These are phyloP conservation scores for Sphaerostilbella broomeana DNA, from an alignment of 2,329 filamentous ascomycete genomes.

Conservation along the genomic window DNA sequence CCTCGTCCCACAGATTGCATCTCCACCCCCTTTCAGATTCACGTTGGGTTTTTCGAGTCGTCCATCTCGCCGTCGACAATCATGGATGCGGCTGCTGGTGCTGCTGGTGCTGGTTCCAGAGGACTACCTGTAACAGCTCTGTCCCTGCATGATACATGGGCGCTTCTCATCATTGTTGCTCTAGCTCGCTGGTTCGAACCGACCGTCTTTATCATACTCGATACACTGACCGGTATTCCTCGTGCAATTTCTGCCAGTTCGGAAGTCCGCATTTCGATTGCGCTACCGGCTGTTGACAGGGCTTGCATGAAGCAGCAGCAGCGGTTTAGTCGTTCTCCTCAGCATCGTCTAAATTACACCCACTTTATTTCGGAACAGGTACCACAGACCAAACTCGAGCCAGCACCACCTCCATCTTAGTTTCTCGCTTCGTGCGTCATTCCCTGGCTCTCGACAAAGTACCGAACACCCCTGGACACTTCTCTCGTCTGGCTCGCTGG, in stretches of 20 bases:
- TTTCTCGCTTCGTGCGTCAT: not conserved
- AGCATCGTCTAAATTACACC: not conserved
- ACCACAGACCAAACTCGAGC: not conserved
- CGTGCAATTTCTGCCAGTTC: too few species aligned
- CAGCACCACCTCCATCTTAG: not conserved
- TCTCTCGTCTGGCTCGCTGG: too few species aligned
- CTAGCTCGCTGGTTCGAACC: too few species aligned
- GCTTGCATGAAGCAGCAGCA: not conserved
- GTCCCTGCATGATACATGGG: not conserved
- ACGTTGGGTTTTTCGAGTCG: too few species aligned
- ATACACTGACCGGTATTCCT: too few species aligned
- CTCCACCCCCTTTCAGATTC: slow-evolving; percentile 15
- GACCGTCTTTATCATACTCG: too few species aligned
- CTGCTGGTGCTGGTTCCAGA: not conserved
- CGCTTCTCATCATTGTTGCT: too few species aligned
- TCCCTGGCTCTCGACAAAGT: too few species aligned
- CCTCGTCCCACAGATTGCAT: slow-evolving; percentile 14
- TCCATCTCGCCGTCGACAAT: slow-evolving; percentile 13
- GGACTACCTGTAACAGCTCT: not conserved
- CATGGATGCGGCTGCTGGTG: slow-evolving; percentile 13
- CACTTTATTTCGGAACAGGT: not conserved
- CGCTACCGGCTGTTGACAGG: not conserved
- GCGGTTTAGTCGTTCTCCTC: not conserved
- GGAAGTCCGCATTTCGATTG: too few species aligned
- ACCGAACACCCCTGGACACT: too few species aligned